These are phyloP conservation scores for Arthonia radiata DNA, from an alignment of 495 filamentous ascomycete species.

Conservation along the genomic window DNA sequence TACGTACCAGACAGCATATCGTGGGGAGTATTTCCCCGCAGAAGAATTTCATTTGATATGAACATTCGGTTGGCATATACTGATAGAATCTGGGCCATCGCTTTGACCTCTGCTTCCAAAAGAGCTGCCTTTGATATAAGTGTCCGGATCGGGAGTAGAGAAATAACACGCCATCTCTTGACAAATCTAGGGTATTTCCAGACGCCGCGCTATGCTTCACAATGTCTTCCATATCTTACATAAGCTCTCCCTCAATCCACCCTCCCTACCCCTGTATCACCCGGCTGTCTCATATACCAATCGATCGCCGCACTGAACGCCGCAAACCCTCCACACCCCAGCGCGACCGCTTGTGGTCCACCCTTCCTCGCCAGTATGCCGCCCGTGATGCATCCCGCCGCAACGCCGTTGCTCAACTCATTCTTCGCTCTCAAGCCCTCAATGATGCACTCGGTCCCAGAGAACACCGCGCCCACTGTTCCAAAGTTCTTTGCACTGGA, in stretches of 20 bases:
- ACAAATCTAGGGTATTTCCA: too few relatives aligned
- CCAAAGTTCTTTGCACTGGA: slow-evolving; percentile 89
- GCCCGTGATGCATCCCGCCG: slow-evolving; percentile 77
- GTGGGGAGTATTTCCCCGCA: too few relatives aligned
- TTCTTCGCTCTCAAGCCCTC: slow-evolving; percentile 84
- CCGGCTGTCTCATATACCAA: slow-evolving; percentile 53
- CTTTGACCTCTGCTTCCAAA: too few relatives aligned
- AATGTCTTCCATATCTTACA: too few relatives aligned
- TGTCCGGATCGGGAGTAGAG: too few relatives aligned
- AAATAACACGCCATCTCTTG: too few relatives aligned
- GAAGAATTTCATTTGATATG: too few relatives aligned
- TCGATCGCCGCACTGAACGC: slow-evolving; percentile 92
- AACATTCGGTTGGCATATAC: too few relatives aligned
- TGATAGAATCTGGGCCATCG: too few relatives aligned
- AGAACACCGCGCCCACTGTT: slow-evolving; percentile 67
- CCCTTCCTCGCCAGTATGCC: slow-evolving; percentile 63
- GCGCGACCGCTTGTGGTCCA: slow-evolving; percentile 69
- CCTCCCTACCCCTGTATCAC: slow-evolving; percentile 2
- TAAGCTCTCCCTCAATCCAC: slow-evolving; percentile 1
- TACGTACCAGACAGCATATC: too few relatives aligned
- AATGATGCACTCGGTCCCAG: slow-evolving; percentile 85
- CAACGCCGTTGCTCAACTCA: slow-evolving; percentile 68
- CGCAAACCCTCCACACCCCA: slow-evolving; percentile 85
- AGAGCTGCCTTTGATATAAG: too few relatives aligned
- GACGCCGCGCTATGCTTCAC: too few relatives aligned